Base-by-base conservation (phyloP, 2,329 filamentous ascomycete species). In the Massarina eburnea region DNA sequence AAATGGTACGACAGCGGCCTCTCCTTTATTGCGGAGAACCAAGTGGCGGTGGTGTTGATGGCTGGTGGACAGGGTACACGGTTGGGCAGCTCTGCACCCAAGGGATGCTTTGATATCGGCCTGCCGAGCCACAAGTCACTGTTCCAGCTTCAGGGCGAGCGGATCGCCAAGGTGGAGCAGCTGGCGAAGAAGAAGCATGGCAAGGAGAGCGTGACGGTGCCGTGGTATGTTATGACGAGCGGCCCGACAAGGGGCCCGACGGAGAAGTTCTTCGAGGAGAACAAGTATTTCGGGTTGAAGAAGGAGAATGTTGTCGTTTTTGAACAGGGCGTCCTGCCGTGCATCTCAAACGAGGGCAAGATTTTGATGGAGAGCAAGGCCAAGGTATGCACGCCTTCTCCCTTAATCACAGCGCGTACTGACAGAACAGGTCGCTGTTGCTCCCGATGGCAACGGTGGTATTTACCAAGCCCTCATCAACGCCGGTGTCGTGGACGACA, bases 211-310 rank as follows among this genome's bases (percentile, higher is more conserved):
- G 76, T 76, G 39, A 77, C 86, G 24, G 85, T 97, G 33, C 94
- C 94, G 10, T 99, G 94, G 94, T 99, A 99, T 75, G 90, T 99
- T 72, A 99, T 99, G 94, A 99, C 94, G 62, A 96, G 90, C 64
- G 94, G 94, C 4, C 94, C 94, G 36, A 99, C 94, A 7, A 83
- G 91, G 57, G 84, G 83, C 51, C 89, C 91, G 32, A 99, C 94
- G n/a, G 88, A 96, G 77, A 79, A 87, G 51, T 99, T 94, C 78
- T 97, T 99, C 73, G 76, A 88, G 69, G 80, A 95, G 72, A 80
- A 97, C 77, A 82, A 83, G 46, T 97, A 91, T 78, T 99, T 99
- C 71, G 94, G 94, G 5, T 76, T 99, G 49, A 80, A 86, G 57
- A 82, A 88, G 73, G 84, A 87, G 70, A 94, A 99, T 66, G 86